Conservation (phyloP, 2,329 filamentous ascomycete species). For the Ploettnerulaceae sp. region DNA sequence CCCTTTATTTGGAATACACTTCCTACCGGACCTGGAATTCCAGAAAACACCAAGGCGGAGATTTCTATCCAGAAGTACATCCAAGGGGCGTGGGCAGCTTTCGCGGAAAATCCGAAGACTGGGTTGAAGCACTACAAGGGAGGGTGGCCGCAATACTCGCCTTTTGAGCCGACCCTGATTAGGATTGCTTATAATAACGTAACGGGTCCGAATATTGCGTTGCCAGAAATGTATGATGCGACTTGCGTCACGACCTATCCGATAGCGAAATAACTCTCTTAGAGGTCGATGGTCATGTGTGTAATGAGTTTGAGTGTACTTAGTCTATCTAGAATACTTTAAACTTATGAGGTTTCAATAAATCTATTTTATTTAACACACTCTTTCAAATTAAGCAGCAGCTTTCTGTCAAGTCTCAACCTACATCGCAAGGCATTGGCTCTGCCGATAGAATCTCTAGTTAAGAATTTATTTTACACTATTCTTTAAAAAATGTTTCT, state of each 20-base stretch:
- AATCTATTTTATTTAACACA: no score
- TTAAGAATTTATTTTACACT: no score
- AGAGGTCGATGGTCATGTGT: no score
- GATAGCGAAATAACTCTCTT: no score
- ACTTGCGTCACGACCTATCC: conserved; percentile 6
- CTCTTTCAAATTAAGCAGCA: no score
- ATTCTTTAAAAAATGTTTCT: no score
- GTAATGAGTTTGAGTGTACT: no score
- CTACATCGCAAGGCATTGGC: no score
- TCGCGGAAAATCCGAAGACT: conserved; percentile 32
- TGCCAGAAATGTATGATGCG: conserved; percentile 15
- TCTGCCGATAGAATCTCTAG: no score
- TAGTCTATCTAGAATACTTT: no score
- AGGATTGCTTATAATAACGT: conserved; percentile 22
- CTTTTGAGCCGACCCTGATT: conserved; percentile 14
- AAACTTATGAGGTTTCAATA: no score
- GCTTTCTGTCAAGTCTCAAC: no score
- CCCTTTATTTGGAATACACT: conserved; percentile 10
- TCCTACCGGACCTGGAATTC: conserved; percentile 8
- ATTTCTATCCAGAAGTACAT: conserved; percentile 28
- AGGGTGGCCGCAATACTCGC: conserved; percentile 22
- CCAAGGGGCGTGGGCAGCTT: conserved; percentile 33
- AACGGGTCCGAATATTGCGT: conserved; percentile 19
- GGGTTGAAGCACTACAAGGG: conserved; percentile 25
- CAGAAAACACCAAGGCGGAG: conserved; percentile 21